Conservation (phyloP, 2,329 filamentous ascomycete genomes). For the Aureobasidium sp. region DNA sequence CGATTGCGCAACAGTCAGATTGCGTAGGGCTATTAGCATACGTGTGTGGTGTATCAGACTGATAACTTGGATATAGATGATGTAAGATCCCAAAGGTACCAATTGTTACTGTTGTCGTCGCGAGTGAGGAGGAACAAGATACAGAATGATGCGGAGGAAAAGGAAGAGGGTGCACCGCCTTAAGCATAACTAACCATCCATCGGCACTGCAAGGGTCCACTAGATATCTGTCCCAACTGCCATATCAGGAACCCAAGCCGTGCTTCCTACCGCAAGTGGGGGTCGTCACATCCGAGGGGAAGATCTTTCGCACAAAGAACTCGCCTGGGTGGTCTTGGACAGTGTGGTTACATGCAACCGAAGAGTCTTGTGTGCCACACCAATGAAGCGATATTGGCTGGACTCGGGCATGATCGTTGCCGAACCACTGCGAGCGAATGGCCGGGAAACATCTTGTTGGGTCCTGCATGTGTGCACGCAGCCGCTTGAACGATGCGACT, state of each 20-base stretch:
- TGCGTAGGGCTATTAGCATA: not conserved
- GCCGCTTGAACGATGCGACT: not conserved
- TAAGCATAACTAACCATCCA: not conserved
- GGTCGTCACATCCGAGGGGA: conserved; percentile 2
- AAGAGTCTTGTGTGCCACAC: not conserved
- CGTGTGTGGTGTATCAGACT: not conserved
- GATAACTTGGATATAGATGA: not conserved
- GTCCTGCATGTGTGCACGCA: conserved; percentile 2
- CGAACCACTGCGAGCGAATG: conserved; percentile 3
- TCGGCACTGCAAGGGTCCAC: not conserved
- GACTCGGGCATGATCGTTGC: conserved; percentile 4
- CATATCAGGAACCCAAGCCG: conserved; percentile 1
- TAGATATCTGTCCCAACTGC: not conserved
- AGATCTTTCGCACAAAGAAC: not conserved
- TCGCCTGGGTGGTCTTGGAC: not conserved
- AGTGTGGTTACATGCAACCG: conserved; percentile 2
- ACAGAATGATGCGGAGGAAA: not conserved
- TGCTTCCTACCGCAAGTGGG: not conserved
- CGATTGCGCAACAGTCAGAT: conserved; percentile 7
- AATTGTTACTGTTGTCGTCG: not conserved
- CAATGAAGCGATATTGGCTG: conserved; percentile 5
- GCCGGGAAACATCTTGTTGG: not conserved
- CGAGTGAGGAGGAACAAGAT: not conserved
- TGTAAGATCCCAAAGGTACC: not conserved
- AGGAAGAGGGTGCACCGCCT: not conserved